A percentile compares a stretch with the other conserved stretches of the same genome.
These are phyloP conservation scores for Phlyctochytrium planicorne DNA, from an alignment of 192 early-diverging fungal species.

Conservation along the genomic window DNA sequence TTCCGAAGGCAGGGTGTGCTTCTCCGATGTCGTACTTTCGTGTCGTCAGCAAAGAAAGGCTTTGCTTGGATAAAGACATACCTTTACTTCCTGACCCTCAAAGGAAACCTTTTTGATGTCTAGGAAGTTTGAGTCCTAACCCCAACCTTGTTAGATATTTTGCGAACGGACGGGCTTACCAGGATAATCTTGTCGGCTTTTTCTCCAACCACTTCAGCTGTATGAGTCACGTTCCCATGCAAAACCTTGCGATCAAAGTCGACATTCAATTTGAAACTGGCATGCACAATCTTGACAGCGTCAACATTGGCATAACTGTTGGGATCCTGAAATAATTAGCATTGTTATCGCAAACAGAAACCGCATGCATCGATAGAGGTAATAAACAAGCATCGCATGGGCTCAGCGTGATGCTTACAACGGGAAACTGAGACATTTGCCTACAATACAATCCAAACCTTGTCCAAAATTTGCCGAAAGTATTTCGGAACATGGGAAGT, in stretches of 20 bases:
- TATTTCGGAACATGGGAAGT: no score
- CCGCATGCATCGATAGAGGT: no score
- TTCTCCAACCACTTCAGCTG: conserved; percentile 52
- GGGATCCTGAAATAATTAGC: no score
- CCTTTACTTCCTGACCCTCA: neutral
- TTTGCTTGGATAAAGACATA: conserved; percentile 5
- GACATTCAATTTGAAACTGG: conserved; percentile 72
- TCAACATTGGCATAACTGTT: conserved; percentile 81
- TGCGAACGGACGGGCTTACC: conserved; percentile 8
- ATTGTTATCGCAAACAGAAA: no score
- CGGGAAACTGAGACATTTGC: no score
- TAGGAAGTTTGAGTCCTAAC: neutral
- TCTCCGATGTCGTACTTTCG: conserved; percentile 19
- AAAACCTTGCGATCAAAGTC: conserved; percentile 76
- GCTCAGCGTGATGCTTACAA: no score
- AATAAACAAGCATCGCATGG: no score
- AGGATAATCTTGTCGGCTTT: conserved; percentile 58
- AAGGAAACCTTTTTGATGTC: conserved; percentile 9
- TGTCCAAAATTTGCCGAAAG: no score
- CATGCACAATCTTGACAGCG: conserved; percentile 70
- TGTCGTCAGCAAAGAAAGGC: conserved; percentile 10
- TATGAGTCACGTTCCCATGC: conserved; percentile 63
- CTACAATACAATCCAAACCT: no score
- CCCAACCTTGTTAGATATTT: neutral
- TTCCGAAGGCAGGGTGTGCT: neutral